phyloP scores from a whole-genome alignment of 805 yeast species.

The Metschnikowia henanensis region DNA sequence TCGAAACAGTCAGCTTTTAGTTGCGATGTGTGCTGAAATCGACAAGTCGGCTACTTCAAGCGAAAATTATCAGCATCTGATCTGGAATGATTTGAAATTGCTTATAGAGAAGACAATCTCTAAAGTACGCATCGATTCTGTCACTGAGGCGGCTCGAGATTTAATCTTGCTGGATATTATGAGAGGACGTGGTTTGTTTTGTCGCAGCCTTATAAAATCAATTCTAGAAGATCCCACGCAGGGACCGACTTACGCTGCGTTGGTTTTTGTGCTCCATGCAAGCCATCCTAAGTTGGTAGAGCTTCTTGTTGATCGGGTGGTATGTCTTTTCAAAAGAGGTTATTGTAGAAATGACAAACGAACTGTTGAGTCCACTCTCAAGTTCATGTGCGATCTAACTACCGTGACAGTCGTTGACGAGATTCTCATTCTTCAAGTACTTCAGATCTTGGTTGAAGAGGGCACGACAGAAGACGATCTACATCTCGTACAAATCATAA shows the following conservation, averaged over 20 bases:
- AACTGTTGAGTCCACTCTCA: slow-evolving; percentile 41
- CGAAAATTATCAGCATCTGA: slow-evolving; percentile 42
- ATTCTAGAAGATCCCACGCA: slow-evolving; percentile 43
- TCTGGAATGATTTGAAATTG: slow-evolving; percentile 57
- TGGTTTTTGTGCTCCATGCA: slow-evolving; percentile 61
- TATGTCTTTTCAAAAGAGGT: slow-evolving; percentile 57
- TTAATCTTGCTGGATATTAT: slow-evolving; percentile 58
- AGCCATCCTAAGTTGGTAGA: slow-evolving; percentile 71
- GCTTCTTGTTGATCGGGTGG: slow-evolving; percentile 50
- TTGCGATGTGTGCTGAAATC: too few species aligned
- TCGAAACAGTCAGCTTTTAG: too few species aligned
- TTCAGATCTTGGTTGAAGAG: slow-evolving; percentile 36
- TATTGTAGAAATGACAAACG: slow-evolving; percentile 32
- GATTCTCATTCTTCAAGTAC: slow-evolving; percentile 32
- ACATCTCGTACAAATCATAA: slow-evolving; percentile 50
- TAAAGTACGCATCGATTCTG: slow-evolving; percentile 32
- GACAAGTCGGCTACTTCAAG: background rate
- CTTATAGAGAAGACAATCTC: slow-evolving; percentile 50
- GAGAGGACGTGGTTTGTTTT: slow-evolving; percentile 61
- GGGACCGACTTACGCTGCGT: slow-evolving; percentile 53
- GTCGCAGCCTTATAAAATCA: slow-evolving; percentile 55
- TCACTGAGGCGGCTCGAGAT: slow-evolving; percentile 37
- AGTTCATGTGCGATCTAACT: slow-evolving; percentile 61
- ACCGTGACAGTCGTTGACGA: slow-evolving; percentile 54
- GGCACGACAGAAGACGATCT: slow-evolving; percentile 55